phyloP scores from a whole-genome alignment of 1,139 yeast genomes.

The Yamadazyma membranifaciens region DNA sequence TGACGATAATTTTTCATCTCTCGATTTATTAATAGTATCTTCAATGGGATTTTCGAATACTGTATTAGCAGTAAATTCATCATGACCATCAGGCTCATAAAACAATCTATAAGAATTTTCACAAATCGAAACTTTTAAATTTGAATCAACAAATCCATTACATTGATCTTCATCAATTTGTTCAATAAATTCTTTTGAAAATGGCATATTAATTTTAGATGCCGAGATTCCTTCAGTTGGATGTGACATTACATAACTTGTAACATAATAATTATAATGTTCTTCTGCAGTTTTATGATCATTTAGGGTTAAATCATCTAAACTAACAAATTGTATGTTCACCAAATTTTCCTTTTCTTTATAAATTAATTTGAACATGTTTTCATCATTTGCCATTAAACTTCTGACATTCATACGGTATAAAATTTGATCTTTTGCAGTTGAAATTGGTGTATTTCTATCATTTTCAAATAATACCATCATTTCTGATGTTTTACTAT shows the following conservation, averaged over 20 bases:
- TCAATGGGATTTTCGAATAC: conserved; percentile 34
- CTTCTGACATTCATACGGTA: conserved; percentile 87
- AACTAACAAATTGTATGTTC: conserved; percentile 80
- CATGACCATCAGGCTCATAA: conserved; percentile 80
- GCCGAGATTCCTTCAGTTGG: conserved; percentile 97
- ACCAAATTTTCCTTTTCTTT: conserved; percentile 53
- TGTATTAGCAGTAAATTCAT: conserved; percentile 66
- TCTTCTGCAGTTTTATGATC: conserved; percentile 76
- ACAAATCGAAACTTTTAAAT: conserved; percentile 78
- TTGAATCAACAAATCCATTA: conserved; percentile 67
- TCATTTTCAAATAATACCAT: conserved; percentile 80
- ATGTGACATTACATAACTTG: conserved; percentile 89
- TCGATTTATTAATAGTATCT: conserved; percentile 19
- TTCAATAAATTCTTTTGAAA: conserved; percentile 61
- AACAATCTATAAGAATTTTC: conserved; percentile 77
- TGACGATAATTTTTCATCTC: conserved; percentile 25
- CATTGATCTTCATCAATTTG: conserved; percentile 58
- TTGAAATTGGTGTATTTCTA: conserved; percentile 58
- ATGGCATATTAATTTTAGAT: conserved; percentile 72
- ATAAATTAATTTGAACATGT: conserved; percentile 84
- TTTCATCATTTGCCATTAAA: conserved; percentile 80
- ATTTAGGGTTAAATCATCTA: conserved; percentile 82
- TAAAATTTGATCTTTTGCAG: conserved; percentile 83
- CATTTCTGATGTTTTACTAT: conserved; percentile 79
- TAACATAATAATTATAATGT: conserved; percentile 87